phyloP scores from a whole-genome alignment of 176 grass and related monocot genomes.

The Avena sativa region DNA sequence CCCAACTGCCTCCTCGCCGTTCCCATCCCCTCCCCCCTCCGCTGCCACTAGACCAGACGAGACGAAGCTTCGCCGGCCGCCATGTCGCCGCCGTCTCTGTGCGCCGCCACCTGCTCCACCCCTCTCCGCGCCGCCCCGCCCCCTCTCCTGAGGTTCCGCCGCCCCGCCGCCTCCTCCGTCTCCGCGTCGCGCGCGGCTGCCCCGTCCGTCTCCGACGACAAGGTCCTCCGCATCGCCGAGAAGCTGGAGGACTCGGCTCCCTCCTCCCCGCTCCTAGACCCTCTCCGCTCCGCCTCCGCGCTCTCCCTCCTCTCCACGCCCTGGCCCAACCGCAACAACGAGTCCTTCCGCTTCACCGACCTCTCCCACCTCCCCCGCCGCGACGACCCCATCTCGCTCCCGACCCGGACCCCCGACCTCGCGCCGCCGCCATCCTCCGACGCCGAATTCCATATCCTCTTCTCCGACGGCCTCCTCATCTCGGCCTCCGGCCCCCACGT shows the following conservation, averaged over 20 bases:
- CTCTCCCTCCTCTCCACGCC: conserved; percentile 63
- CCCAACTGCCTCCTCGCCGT: neutral
- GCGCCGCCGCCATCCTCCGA: conserved; percentile 39
- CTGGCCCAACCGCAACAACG: conserved; percentile 69
- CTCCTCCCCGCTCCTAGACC: conserved; percentile 52
- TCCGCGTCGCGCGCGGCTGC: conserved; percentile 17
- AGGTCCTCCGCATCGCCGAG: conserved; percentile 60
- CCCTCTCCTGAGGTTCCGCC: neutral
- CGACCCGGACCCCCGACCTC: conserved; percentile 33
- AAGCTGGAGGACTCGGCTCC: conserved; percentile 59
- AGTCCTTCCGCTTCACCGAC: conserved; percentile 77
- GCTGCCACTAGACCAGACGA: conserved; percentile 8
- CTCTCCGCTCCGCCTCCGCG: conserved; percentile 59
- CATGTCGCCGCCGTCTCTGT: conserved; percentile 54
- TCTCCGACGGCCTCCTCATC: conserved; percentile 51
- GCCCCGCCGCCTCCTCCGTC: neutral
- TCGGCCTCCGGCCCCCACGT: conserved; percentile 45
- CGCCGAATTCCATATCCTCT: conserved; percentile 40
- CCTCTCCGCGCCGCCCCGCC: conserved; percentile 9
- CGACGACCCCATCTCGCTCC: conserved; percentile 47
- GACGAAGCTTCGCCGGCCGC: conserved; percentile 47
- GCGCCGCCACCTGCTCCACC: conserved; percentile 40
- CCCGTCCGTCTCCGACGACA: conserved; percentile 60
- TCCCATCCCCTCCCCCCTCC: neutral
- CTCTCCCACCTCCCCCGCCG: conserved; percentile 60